Evolutionary conservation across 2,329 filamentous ascomycete genomes (phyloP), one percentile per base, ranked within the genome.

Genomic region (Parastagonospora avenae): DNA sequence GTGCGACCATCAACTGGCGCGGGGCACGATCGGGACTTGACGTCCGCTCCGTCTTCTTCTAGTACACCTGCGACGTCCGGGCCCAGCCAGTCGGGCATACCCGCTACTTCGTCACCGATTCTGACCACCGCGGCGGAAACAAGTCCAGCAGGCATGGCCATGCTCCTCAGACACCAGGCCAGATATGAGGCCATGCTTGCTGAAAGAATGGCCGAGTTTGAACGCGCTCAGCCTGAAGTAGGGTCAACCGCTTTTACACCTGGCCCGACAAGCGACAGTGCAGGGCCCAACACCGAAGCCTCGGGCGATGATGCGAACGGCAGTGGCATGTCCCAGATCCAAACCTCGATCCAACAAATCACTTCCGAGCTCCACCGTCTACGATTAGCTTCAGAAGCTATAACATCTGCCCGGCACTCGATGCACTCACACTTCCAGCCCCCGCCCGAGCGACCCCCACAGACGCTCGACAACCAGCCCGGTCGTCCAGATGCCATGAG

Each of bases 401-500:
- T 61, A 0, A 48, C 54, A 2, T 53, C 47, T 1, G 57, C 57
- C n/a, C 55, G 49, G 6, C 46, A 60, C 41, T 52, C 56, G 32
- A 50, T 62, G 12, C 53, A 57, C 11, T 48, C 55, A 12, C 53
- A 48, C 37, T 57, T 57, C 15, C 14, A 42, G 4, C 40, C 12
- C 10, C 29, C 29, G 15, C 46, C 57, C 5, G 45, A 57, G 9
- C 54, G 39, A 48, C 57, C 66, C 44, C 41, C 50, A 32, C 52
- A 53, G 11, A 75, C 76, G 10, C 72, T 82, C 1, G 80, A 82
- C 55, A 74, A 74, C 37, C 70, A 74, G 50, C 74, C 76, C 5
- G 71, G 75, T 43, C 74, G 81, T 7, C 81, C 81, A 1, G 66
- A 76, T 14, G 76, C 80, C 0, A 76, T 78, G 57, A 73, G 75